Percentiles rank a stretch among this genome's conserved stretches.
Evolutionary conservation across 2,329 filamentous ascomycete genomes (phyloP).

Genomic region (Phaeoacremonium minimum): DNA sequence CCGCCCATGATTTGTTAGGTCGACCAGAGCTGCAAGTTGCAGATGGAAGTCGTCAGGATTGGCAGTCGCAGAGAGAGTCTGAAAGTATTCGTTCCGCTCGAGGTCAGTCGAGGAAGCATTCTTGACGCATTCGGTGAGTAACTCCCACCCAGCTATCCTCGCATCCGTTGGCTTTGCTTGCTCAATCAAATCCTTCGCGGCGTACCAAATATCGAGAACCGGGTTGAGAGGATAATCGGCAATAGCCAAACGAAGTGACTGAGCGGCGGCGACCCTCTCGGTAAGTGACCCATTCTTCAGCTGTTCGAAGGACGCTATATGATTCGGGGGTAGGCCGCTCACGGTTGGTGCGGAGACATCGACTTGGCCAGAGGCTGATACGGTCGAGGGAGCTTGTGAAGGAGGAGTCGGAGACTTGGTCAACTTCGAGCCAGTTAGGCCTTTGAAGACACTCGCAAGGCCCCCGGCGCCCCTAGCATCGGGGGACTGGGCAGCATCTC

Average conservation of each 20-base stretch:
- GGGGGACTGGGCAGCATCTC: slow-evolving; percentile 50
- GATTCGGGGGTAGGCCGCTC: slow-evolving; percentile 43
- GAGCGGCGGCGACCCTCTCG: slow-evolving; percentile 54
- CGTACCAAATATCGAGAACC: slow-evolving; percentile 61
- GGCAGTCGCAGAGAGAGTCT: slow-evolving; percentile 51
- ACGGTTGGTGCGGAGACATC: slow-evolving; percentile 30
- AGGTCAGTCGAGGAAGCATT: slow-evolving; percentile 60
- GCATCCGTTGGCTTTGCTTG: slow-evolving; percentile 46
- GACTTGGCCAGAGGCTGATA: slow-evolving; percentile 35
- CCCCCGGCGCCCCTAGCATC: slow-evolving; percentile 52
- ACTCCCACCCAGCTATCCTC: slow-evolving; percentile 59
- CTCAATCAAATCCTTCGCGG: slow-evolving; percentile 61
- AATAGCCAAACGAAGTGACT: slow-evolving; percentile 51
- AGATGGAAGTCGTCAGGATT: slow-evolving; percentile 61
- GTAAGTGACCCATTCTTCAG: slow-evolving; percentile 46
- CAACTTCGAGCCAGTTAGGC: slow-evolving; percentile 51
- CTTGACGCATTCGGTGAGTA: slow-evolving; percentile 62
- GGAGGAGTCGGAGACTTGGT: slow-evolving; percentile 44
- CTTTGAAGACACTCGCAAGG: slow-evolving; percentile 61
- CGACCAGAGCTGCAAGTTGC: slow-evolving; percentile 59
- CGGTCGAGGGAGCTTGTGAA: slow-evolving; percentile 26
- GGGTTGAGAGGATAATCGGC: slow-evolving; percentile 55
- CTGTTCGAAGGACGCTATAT: slow-evolving; percentile 50
- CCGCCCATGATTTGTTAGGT: slow-evolving; percentile 58
- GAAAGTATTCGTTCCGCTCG: slow-evolving; percentile 63